Evolutionary conservation across 331 rosid species (phyloP).

Genomic region (Cydonia oblonga): DNA sequence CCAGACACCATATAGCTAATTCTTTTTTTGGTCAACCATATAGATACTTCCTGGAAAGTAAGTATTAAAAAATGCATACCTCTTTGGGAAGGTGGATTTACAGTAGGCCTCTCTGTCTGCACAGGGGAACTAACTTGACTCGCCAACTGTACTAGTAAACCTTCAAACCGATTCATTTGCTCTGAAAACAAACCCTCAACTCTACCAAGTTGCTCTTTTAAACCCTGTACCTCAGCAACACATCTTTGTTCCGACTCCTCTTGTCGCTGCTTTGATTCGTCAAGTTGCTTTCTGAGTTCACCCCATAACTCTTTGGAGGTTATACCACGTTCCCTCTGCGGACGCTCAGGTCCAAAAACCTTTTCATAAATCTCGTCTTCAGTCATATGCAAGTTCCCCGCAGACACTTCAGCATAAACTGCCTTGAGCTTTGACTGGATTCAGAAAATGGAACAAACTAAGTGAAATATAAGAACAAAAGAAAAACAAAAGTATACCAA

Average conservation of each 20-base stretch:
- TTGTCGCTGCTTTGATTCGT: background rate
- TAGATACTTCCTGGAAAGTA: background rate
- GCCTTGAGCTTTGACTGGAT: slow-evolving; percentile 1
- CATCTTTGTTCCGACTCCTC: slow-evolving; percentile 4
- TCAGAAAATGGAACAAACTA: background rate
- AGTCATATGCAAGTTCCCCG: background rate
- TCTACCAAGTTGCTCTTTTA: slow-evolving; percentile 4
- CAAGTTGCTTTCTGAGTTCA: background rate
- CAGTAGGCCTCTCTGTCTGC: background rate
- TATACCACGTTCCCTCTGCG: background rate
- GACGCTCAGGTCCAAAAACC: slow-evolving; percentile 2
- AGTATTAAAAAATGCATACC: background rate
- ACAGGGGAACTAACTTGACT: background rate
- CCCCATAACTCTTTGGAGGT: background rate
- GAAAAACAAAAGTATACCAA: background rate
- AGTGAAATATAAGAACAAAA: background rate
- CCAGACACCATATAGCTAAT: background rate
- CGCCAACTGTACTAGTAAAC: background rate
- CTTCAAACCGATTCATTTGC: slow-evolving; percentile 6
- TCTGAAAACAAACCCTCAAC: slow-evolving; percentile 9
- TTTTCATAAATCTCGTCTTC: background rate
- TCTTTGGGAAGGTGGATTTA: background rate
- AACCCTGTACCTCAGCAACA: background rate
- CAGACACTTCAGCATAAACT: background rate
- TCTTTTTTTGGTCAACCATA: too few relatives aligned